Base-by-base conservation (phyloP, 306 rosid genomes). In the Trichosanthes truncata region DNA sequence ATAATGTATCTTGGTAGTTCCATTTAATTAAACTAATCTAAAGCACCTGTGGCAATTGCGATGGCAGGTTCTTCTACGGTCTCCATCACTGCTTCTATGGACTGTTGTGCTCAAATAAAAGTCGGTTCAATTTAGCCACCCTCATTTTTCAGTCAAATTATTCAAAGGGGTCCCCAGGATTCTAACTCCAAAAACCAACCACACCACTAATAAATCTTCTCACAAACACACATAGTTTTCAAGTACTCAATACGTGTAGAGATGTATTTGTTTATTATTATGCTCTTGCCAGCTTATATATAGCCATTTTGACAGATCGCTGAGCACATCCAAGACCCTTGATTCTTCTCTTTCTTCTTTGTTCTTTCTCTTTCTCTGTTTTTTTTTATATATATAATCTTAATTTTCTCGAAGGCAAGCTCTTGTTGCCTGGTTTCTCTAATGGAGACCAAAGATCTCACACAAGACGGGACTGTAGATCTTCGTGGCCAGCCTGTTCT, bases 401-500 rank as follows among this genome's bases (percentile, higher is more conserved):
- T 46, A 72, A 15, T 46, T 72, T 72, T 48, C 7, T 48, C 60
- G 26, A 73, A 73, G 33, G 3, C 33, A 4, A 21, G 21, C 15
- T 17, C 23, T 18, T 9, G 0, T 9, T 45, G 25, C 3, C 4
- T 33, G 21, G 74, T 9, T 36, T 74, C 46, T 71, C 49, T 36
- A 20, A 91, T 92, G 95, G 98, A 92, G 88, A 76, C 84, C 80
- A 88, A 92, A 87, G 85, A 86, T 31, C 83, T 72, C 53, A 95
- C 97, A 25, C 87, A 85, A 79, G 97, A 95, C 78, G 96, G 97
- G 33, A 91, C 96, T 31, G 93, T 91, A 33, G 93, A 95, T 86
- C 91, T 90, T 74, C 93, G 66, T 53, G 97, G 97, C 80, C 83
- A 86, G 4, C 97, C 99, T 17, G 93, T 90, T 3, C 81, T 84